Base-by-base conservation (phyloP, 2,329 filamentous ascomycete species). In the Neonectria coccinea region DNA sequence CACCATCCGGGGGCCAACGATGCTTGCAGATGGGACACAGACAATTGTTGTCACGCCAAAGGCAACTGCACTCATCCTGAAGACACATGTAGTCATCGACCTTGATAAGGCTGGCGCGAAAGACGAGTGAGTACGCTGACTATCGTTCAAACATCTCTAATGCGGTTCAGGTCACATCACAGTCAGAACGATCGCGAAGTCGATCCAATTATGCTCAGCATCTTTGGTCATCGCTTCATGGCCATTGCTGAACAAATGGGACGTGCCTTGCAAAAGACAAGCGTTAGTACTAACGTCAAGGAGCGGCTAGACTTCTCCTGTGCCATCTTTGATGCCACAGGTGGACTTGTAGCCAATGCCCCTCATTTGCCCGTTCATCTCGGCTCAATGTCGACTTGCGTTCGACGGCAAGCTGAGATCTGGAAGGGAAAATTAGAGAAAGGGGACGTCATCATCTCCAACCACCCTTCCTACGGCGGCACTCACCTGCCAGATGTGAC, bases 11-110 rank as follows among this genome's bases (percentile, higher is more conserved):
- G 94, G 94, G 0, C 94, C 94, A 1, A 94, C 94, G 0, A 92
- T 97, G 79, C 86, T 97, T 62, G 93, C 93, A 2, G 94, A 95
- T 74, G 91, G 91, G 9, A 94, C 92, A 1, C 95, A 97, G 79
- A 98, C 95, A 0, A 96, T 98, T 67, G 92, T 97, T 0, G 89
- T 97, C 3, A 92, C 92, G 0, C 95, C 94, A 0, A 87, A 87
- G 31, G 88, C 93, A 2, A 88, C 88, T 22, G 95, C 94, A 0
- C 80, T 94, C 25, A 84, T 97, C 33, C 89, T 97, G 18, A 86
- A 93, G 67, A 97, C 94, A 0, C 95, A 97, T 73, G 93, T 97
- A 8, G 86, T 97, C 7, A 94, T 97, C 74, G 93, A 97, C 68
- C 86, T 96, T 44, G 88, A 90, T 59, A 89, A 89, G 51, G 81